Evolutionary conservation across 305 asterid genomes (phyloP), one percentile per base, ranked within the genome.

Genomic region (Solanum hybrid): DNA sequence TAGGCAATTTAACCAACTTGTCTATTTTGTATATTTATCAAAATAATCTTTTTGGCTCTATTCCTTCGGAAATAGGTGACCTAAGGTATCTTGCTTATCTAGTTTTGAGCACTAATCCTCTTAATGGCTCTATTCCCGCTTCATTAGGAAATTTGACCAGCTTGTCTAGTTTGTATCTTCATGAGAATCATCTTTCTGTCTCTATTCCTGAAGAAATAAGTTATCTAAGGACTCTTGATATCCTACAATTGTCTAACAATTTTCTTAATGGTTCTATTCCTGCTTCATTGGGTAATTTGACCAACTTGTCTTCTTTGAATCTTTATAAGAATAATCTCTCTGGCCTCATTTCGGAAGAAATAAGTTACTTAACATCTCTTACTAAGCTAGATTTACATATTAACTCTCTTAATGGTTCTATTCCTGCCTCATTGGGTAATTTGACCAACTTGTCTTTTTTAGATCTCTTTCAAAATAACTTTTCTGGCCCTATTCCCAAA

Each of bases 401-500:
- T 34, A 34, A 34, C 36, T 34, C 36, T 34, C 36, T 67, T 67
- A 9, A n/a, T 67, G 29, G 29, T 10, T 69, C 22, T 74, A 42
- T 83, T 46, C 39, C 87, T 29, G 5, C 36, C 14, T 84, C 34
- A 9, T 13, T 83, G 22, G 36, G 36, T 0, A 73, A 73, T 6
- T 73, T 73, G 22, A 73, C 0, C 3, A 1, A 1, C 5, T 3
- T 74, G 1, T 74, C 4, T 29, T 0, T 3, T 74, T 3, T 74
- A 1, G 6, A 1, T 14, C 79, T 14, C 6, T 0, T 1, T 6
- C 11, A 0, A 0, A 74, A 74, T 6, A 3, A 74, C 2, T 3
- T 74, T 29, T 74, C 16, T 29, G 29, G 87, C 31, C 13, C 87
- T 0, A 3, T 29, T 74, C 61, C 61, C 0, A 0, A 24, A 24